Conservation (phyloP, 129 eudicot species). For the Erigeron canadensis region DNA sequence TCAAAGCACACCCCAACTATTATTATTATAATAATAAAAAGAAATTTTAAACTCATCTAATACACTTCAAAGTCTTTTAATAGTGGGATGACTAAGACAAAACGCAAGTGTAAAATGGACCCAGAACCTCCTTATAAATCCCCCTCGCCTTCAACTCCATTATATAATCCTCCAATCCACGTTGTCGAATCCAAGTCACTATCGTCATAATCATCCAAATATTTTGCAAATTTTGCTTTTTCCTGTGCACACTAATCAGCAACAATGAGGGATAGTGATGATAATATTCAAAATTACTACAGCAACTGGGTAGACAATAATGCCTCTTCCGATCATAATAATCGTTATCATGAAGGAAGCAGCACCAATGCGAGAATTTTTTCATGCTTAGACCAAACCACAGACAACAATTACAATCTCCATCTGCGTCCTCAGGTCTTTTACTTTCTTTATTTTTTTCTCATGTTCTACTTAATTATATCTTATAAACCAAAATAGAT, state of each 20-base stretch:
- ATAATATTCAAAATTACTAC: constrained; percentile 14
- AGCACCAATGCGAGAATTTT: constrained; percentile 7
- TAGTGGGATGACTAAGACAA: constrained; percentile 7
- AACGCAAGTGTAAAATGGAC: constrained; percentile 17
- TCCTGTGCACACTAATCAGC: background rate
- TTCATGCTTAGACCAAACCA: constrained; percentile 5
- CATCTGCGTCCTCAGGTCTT: constrained; percentile 32
- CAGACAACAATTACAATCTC: background rate
- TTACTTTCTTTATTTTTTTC: background rate
- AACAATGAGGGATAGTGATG: constrained; percentile 22
- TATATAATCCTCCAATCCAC: constrained; percentile 9
- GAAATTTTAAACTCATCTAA: background rate
- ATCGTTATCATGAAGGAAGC: constrained; percentile 18
- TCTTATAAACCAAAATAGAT: background rate
- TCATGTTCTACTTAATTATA: background rate
- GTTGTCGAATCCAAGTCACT: constrained; percentile 7
- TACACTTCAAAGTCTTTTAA: too few species aligned
- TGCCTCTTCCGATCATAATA: background rate
- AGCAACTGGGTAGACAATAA: constrained; percentile 18
- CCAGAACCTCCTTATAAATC: constrained; percentile 28
- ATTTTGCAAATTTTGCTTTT: background rate
- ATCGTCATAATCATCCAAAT: background rate
- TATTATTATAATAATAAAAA: background rate
- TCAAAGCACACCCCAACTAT: too few species aligned
- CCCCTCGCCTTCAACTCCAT: constrained; percentile 28